Base-by-base conservation (phyloP, 768 basidiomycete species). In the Myochromella boudieri region DNA sequence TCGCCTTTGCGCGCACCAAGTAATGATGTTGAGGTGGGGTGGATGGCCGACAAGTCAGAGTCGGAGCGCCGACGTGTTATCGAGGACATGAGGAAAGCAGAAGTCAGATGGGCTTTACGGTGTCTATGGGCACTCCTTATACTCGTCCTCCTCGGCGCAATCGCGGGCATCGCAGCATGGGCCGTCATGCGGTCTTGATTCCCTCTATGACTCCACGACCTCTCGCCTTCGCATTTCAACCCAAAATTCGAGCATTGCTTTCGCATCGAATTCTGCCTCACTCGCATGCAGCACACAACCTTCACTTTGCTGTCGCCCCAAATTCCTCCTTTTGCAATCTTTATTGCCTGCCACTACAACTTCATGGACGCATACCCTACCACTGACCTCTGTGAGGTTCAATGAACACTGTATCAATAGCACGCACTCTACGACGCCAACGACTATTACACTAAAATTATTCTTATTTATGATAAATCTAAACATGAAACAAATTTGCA, bases 11-110 rank as follows among this genome's bases (percentile, higher is more conserved):
- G 70, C 31, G 68, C 75, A 28, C 71, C 74, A 11, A 62, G 65
- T 3, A 34, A 59, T 11, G 52, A 62, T 12, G 55, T 60, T 1
- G 39, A 52, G 5, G 61, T 64, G 7, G 61, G 62, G 11, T 83
- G 82, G 82, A 68, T 81, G 58, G 67, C 75, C 0, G 79, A 77
- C 46, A 82, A 76, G 62, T 79, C 80, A 4, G 70, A 69, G 42
- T 74, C 68, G 6, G 81, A 82, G 53, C 73, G 67, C 24, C 64
- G 68, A 37, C 61, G 66, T 40, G 67, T 82, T 25, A 67, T 82
- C 39, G 62, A 63, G 4, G 63, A 71, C 41, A 71, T 82, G 64
- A 72, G 80, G 52, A 60, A 53, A 31, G 63, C 67, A 3, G 82
- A 83, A 49, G 47, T 72, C 28, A 80, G 81, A 51, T 83, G 80